These are phyloP conservation scores for Alloteropsis semialata DNA, from an alignment of 176 grass and related monocot species.

Conservation along the genomic window DNA sequence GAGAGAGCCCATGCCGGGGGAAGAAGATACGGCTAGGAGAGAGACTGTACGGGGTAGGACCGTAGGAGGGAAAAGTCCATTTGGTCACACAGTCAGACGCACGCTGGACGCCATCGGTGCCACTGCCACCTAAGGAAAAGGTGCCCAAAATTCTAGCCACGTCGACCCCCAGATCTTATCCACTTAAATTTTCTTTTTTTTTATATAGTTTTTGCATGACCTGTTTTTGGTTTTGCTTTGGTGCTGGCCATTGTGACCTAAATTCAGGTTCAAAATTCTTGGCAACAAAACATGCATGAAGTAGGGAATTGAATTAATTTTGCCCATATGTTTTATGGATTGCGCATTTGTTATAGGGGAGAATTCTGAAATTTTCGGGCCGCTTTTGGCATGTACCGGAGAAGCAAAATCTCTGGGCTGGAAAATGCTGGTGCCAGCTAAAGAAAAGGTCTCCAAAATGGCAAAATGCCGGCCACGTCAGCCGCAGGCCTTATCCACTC, in stretches of 20 bases:
- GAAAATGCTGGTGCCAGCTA: neutral
- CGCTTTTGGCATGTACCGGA: neutral
- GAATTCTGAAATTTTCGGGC: neutral
- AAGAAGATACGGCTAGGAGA: neutral
- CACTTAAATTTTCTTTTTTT: neutral
- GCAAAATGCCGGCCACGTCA: neutral
- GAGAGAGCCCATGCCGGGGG: neutral
- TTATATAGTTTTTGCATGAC: neutral
- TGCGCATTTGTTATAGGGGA: neutral
- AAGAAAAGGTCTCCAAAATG: neutral
- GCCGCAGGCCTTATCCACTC: neutral
- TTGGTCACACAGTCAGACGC: neutral
- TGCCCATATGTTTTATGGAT: neutral
- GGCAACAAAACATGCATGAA: neutral
- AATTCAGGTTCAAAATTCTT: neutral
- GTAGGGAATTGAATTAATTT: too few species aligned
- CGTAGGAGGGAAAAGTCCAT: neutral
- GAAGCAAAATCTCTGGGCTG: neutral
- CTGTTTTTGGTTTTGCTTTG: neutral
- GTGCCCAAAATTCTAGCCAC: neutral
- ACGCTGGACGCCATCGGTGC: neutral
- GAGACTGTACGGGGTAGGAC: neutral
- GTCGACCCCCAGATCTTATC: conserved; percentile 16
- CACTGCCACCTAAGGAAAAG: neutral
- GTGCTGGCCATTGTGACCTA: neutral